Evolutionary conservation across 495 filamentous ascomycete species (phyloP).

Genomic region (Aspergillus homomorphus): DNA sequence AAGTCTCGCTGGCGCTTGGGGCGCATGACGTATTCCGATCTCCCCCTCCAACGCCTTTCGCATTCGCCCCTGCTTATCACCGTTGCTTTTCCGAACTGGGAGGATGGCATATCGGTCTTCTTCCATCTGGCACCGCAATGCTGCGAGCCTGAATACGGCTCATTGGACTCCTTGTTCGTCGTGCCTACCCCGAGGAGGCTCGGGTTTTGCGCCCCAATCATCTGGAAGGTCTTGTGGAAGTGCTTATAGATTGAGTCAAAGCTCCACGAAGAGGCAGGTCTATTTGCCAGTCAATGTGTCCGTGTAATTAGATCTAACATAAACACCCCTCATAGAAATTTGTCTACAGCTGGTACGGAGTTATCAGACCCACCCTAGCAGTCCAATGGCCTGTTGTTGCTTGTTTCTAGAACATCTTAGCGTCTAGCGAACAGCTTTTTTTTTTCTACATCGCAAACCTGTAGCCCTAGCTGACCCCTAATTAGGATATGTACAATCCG

Average conservation of each 20-base stretch:
- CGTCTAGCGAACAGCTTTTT: background rate
- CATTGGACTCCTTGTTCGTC: slow-evolving; percentile 1
- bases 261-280: slow-evolving; percentile 16
- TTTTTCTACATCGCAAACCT: background rate
- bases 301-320: slow-evolving; percentile 2
- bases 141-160: slow-evolving; percentile 7
- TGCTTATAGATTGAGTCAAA: slow-evolving; percentile 6
- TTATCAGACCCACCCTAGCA: background rate
- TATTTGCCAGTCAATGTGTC: background rate
- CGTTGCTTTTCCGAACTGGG: background rate
- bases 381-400: background rate
- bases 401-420: background rate
- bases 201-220: background rate
- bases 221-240: background rate
- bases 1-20: background rate
- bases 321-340: slow-evolving; percentile 10
- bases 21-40: slow-evolving; percentile 20
- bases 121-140: slow-evolving; percentile 9
- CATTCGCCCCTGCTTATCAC: background rate
- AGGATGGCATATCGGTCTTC: slow-evolving; percentile 12
- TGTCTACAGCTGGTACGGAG: slow-evolving; percentile 10
- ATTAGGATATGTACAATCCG: background rate
- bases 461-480: background rate
- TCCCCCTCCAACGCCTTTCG: background rate
- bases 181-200: background rate